These are phyloP conservation scores for Xylaria intraflava DNA, from an alignment of 495 filamentous ascomycete genomes.

Conservation along the genomic window DNA sequence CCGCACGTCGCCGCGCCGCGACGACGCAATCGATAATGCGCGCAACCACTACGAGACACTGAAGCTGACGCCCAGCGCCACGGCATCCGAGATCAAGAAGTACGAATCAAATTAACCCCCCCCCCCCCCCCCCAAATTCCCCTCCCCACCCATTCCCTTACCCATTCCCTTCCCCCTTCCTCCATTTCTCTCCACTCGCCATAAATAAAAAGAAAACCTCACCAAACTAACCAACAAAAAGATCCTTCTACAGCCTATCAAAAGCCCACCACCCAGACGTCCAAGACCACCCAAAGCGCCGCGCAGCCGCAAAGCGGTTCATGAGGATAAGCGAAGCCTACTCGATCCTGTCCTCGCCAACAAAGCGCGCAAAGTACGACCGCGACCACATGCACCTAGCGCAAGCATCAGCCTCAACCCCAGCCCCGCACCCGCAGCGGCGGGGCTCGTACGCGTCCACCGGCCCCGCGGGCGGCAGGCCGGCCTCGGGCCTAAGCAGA, in stretches of 20 bases:
- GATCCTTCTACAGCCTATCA: slow-evolving; percentile 85
- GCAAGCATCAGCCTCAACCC: slow-evolving; percentile 26
- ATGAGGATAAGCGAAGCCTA: slow-evolving; percentile 83
- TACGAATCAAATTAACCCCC: slow-evolving; percentile 28
- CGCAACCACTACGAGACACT: slow-evolving; percentile 76
- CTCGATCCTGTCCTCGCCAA: slow-evolving; percentile 60
- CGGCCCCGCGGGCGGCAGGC: slow-evolving; percentile 58
- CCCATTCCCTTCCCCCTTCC: slow-evolving; percentile 1
- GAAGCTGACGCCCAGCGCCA: slow-evolving; percentile 61
- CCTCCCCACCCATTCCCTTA: neutral
- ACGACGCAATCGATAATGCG: slow-evolving; percentile 27
- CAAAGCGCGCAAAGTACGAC: slow-evolving; percentile 76
- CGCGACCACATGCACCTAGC: slow-evolving; percentile 47
- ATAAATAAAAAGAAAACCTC: neutral
- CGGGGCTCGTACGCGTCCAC: slow-evolving; percentile 44
- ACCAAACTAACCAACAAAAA: slow-evolving; percentile 10
- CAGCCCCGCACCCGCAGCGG: slow-evolving; percentile 5
- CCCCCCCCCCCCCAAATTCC: neutral
- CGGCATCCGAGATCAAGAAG: slow-evolving; percentile 78
- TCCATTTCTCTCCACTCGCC: neutral
- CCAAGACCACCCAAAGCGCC: slow-evolving; percentile 65
- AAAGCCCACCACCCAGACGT: slow-evolving; percentile 91
- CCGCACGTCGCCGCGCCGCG: slow-evolving; percentile 27
- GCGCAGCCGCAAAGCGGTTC: slow-evolving; percentile 63
- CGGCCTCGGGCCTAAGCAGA: slow-evolving; percentile 71